Conservation (phyloP, 2,329 filamentous ascomycete species). For the Xylaria sp. region DNA sequence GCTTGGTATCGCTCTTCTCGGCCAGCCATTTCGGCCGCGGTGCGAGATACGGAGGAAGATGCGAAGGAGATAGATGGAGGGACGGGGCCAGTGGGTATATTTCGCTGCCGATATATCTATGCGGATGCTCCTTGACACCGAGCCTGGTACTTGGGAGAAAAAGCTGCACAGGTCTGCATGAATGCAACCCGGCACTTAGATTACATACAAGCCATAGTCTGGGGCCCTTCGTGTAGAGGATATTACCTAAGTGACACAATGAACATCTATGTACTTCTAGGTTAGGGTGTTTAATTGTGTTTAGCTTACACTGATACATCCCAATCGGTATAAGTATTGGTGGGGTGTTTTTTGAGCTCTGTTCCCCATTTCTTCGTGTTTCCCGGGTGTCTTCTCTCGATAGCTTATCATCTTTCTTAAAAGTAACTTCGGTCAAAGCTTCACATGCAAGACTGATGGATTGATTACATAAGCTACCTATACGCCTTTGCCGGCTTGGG, state of each 20-base stretch:
- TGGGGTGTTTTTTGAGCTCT: neutral
- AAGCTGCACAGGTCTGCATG: neutral
- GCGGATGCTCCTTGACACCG: neutral
- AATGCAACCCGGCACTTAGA: neutral
- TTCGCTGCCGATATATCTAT: neutral
- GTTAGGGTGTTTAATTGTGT: no score
- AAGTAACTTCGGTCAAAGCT: no score
- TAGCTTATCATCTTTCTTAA: neutral
- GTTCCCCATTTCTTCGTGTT: neutral
- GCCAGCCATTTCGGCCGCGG: conserved; percentile 32
- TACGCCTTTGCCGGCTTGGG: conserved; percentile 5
- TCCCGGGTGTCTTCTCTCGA: neutral
- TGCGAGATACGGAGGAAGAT: neutral
- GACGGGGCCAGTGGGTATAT: neutral
- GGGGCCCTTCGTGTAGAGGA: neutral
- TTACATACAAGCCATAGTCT: neutral
- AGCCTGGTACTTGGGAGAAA: neutral
- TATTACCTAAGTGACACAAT: neutral
- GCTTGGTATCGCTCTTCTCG: conserved; percentile 33
- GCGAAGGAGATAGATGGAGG: neutral
- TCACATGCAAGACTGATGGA: neutral
- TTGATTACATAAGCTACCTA: conserved; percentile 19
- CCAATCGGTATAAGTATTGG: neutral
- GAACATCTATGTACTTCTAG: neutral
- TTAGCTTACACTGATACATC: neutral